Conservation (phyloP, 2,329 filamentous ascomycete species). For the Epichloe gansuensis region DNA sequence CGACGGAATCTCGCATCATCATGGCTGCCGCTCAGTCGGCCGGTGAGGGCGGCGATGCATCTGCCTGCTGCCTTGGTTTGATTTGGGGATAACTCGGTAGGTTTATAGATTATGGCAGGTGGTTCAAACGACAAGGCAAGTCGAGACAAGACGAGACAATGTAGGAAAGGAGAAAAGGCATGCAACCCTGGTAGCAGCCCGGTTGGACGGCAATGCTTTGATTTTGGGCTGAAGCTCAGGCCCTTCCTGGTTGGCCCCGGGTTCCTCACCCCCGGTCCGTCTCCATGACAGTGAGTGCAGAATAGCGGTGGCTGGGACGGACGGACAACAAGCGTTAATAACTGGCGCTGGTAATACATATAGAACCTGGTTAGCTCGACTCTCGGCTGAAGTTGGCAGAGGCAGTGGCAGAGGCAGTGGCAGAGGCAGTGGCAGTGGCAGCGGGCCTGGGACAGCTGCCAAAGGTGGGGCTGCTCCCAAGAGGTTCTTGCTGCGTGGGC, state of each 20-base stretch:
- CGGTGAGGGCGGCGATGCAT: slow-evolving; percentile 5
- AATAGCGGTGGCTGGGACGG: slow-evolving; percentile 6
- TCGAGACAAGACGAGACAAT: background rate
- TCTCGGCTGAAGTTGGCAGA: background rate
- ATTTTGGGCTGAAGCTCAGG: slow-evolving; percentile 8
- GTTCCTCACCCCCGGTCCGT: background rate
- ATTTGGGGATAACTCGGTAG: background rate
- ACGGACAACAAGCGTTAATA: background rate
- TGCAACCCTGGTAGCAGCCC: background rate
- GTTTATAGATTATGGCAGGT: background rate
- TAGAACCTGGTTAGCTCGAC: no score
- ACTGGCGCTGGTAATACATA: no score
- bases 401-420: background rate
- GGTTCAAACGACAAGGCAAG: background rate
- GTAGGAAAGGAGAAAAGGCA: background rate
- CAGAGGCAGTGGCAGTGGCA: background rate
- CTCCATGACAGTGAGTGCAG: background rate
- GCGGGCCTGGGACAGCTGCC: background rate
- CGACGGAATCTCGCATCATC: slow-evolving; percentile 46
- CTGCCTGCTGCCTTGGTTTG: slow-evolving; percentile 5
- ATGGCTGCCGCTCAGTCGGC: slow-evolving; percentile 25
- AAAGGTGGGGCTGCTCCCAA: background rate
- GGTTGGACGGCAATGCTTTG: slow-evolving; percentile 5
- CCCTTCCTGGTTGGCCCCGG: background rate
- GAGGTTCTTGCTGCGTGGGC: background rate